phyloP scores from a whole-genome alignment of 2,329 filamentous ascomycete genomes.

The Hortaea werneckii region DNA sequence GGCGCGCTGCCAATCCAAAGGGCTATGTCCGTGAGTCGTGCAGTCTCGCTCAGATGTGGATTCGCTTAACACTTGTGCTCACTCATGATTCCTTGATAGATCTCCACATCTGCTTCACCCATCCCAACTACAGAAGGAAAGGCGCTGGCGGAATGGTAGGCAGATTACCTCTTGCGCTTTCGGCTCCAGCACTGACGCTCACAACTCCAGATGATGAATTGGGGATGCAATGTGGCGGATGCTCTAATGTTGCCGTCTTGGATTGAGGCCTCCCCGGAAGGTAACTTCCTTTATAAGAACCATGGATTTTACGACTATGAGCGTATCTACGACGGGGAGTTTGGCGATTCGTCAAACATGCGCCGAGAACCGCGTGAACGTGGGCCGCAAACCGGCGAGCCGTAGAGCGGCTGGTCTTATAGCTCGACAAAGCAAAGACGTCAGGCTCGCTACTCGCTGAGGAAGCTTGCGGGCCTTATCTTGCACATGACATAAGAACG shows the following conservation, averaged over 20 bases:
- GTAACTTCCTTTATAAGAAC: constrained; percentile 18
- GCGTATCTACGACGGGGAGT: neutral
- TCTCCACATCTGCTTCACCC: constrained; percentile 9
- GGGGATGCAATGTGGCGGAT: constrained; percentile 28
- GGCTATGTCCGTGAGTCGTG: constrained; percentile 3
- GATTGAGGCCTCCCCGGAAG: constrained; percentile 18
- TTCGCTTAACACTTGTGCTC: neutral
- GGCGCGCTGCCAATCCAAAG: neutral
- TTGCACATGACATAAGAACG: too few species aligned
- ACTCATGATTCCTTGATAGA: constrained; percentile 1
- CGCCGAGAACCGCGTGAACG: too few species aligned
- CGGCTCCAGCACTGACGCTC: neutral
- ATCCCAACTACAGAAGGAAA: constrained; percentile 2
- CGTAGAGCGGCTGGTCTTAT: too few species aligned
- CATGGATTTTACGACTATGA: constrained; percentile 15
- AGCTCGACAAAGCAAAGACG: too few species aligned
- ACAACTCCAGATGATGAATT: constrained; percentile 21
- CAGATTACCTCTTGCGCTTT: too few species aligned
- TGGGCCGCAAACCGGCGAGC: too few species aligned
- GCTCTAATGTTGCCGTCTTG: constrained; percentile 21
- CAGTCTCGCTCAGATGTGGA: neutral
- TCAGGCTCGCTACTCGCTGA: too few species aligned
- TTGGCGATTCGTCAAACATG: too few species aligned
- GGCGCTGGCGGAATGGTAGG: constrained; percentile 10
- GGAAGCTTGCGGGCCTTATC: too few species aligned